Evolutionary conservation across 192 early-diverging fungal species (phyloP).

Genomic region (Thoreauomyces humboldtii): DNA sequence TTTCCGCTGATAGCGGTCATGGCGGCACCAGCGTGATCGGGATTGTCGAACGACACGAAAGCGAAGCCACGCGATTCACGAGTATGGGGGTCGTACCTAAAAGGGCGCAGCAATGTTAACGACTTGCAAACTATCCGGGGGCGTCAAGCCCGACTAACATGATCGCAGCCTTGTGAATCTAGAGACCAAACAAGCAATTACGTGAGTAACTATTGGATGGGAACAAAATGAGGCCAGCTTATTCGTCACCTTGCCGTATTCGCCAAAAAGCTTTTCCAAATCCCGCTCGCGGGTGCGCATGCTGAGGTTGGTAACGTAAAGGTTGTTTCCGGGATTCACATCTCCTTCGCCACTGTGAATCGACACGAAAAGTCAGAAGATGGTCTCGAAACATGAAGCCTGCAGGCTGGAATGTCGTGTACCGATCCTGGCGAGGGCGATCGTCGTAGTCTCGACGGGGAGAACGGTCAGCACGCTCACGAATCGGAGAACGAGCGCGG

Average conservation of each 20-base stretch:
- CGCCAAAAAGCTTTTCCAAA: slow-evolving; percentile 66
- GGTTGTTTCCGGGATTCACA: slow-evolving; percentile 48
- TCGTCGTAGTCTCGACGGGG: background rate
- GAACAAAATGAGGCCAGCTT: too few relatives aligned
- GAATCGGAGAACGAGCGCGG: background rate
- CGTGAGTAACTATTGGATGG: slow-evolving; percentile 1
- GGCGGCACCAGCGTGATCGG: slow-evolving; percentile 42
- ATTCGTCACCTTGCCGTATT: slow-evolving; percentile 72
- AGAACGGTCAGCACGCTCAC: background rate
- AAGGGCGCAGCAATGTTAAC: background rate
- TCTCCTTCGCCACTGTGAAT: slow-evolving; percentile 12
- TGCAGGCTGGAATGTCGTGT: background rate
- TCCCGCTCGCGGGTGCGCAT: slow-evolving; percentile 58
- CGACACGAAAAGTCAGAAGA: background rate
- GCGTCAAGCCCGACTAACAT: slow-evolving; percentile 50
- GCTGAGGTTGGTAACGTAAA: slow-evolving; percentile 72
- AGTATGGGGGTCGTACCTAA: slow-evolving; percentile 76
- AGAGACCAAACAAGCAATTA: background rate
- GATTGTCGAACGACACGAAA: slow-evolving; percentile 42
- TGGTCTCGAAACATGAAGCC: background rate
- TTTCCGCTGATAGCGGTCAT: slow-evolving; percentile 32
- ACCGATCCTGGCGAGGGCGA: background rate
- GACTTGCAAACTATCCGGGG: background rate
- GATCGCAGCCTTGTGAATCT: slow-evolving; percentile 68
- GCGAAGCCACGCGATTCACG: slow-evolving; percentile 68